phyloP scores from a whole-genome alignment of 768 basidiomycete species.

The Rhodotorula kratochvilovae region DNA sequence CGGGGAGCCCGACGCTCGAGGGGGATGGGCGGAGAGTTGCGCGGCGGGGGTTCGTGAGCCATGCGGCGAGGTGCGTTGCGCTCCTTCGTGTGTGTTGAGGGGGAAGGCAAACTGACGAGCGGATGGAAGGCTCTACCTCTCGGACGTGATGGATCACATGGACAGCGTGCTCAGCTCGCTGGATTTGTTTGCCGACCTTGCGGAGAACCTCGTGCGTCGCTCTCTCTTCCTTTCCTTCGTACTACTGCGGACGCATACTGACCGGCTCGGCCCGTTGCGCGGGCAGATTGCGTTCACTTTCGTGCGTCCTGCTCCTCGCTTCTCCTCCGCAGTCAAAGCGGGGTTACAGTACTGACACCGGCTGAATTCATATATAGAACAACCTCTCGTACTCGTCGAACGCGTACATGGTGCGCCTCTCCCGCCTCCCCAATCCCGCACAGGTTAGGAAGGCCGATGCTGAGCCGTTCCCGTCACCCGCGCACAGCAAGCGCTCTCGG shows the following conservation, averaged over 20 bases:
- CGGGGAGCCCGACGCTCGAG: constrained; percentile 45
- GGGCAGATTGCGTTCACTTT: constrained; percentile 14
- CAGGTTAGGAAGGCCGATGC: neutral
- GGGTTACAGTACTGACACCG: no score
- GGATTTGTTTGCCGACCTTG: constrained; percentile 68
- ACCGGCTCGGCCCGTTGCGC: no score
- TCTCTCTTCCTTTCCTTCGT: neutral
- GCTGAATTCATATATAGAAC: neutral
- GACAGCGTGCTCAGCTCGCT: constrained; percentile 62
- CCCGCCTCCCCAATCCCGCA: neutral
- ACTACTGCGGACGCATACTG: no score
- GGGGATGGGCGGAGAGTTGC: constrained; percentile 53
- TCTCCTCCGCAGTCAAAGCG: constrained; percentile 1
- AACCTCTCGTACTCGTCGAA: constrained; percentile 18
- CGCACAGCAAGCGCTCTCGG: constrained; percentile 4
- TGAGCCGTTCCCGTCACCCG: no score
- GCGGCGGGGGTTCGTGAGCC: constrained; percentile 15
- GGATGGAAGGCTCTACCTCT: constrained; percentile 9
- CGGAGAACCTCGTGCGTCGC: constrained; percentile 40
- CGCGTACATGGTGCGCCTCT: constrained; percentile 7
- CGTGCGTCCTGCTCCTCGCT: neutral
- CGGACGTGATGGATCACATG: constrained; percentile 69
- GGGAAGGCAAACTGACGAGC: no score
- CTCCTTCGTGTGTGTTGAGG: no score
- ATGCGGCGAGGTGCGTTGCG: constrained; percentile 16